A percentile compares a stretch with the other conserved stretches of the same genome.
Evolutionary conservation across 495 filamentous ascomycete genomes (phyloP).

Genomic region (Beverwykella pulmonaria): DNA sequence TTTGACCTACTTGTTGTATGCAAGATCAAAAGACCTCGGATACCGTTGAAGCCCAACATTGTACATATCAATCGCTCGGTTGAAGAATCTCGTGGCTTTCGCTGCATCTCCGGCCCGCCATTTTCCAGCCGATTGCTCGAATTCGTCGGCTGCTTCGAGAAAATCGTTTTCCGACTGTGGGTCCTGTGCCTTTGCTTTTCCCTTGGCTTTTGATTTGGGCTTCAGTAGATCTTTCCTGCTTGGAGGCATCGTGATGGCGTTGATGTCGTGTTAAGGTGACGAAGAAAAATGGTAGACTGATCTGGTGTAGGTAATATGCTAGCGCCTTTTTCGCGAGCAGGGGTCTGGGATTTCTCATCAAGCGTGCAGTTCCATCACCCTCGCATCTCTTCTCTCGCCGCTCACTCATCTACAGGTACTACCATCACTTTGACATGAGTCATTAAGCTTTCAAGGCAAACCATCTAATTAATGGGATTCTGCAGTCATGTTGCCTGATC

Average conservation of each 20-base stretch:
- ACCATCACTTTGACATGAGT: too few species aligned
- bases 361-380: background rate
- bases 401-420: too few species aligned
- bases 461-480: background rate
- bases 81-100: constrained; percentile 69
- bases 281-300: background rate
- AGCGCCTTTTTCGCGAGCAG: background rate
- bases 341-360: constrained; percentile 9
- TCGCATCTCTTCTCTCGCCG: background rate
- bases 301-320: background rate
- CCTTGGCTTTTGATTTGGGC: constrained; percentile 16
- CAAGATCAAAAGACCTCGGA: constrained; percentile 65
- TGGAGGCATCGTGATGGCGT: constrained; percentile 30
- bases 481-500: background rate
- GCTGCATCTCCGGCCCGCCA: constrained; percentile 67
- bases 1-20: constrained; percentile 69
- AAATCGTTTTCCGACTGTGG: constrained; percentile 66
- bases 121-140: constrained; percentile 72
- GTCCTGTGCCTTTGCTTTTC: constrained; percentile 44
- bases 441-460: background rate
- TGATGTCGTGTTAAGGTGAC: background rate
- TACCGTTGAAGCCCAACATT: constrained; percentile 61
- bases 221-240: constrained; percentile 31
- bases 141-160: constrained; percentile 64
- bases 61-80: constrained; percentile 66